Evolutionary conservation across 2,329 filamentous ascomycete genomes (phyloP).

Genomic region (Cryphonectria parasitica): DNA sequence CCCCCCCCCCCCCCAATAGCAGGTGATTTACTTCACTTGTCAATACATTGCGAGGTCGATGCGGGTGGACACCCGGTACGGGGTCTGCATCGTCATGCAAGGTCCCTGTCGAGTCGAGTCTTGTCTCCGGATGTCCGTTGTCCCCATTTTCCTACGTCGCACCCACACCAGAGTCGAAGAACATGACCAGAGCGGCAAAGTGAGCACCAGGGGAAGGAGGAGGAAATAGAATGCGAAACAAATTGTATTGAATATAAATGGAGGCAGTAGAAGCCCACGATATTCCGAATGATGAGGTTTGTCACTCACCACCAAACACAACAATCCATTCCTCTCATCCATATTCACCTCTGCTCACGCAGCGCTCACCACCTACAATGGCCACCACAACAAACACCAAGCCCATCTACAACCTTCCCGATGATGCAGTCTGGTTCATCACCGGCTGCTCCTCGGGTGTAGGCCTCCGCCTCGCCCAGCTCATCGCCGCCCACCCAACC

Average conservation of each 20-base stretch:
- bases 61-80: not conserved
- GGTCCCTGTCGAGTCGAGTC: not conserved
- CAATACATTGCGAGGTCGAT: not conserved
- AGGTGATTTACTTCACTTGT: too few relatives aligned
- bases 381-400: not conserved
- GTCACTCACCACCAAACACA: not conserved
- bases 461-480: constrained; percentile 34
- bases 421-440: constrained; percentile 45
- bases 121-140: not conserved
- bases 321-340: too few relatives aligned
- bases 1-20: too few relatives aligned
- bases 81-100: not conserved
- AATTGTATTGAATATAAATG: not conserved
- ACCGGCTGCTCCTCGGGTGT: constrained; percentile 40
- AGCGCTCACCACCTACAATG: not conserved
- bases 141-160: not conserved
- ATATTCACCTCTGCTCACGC: too few relatives aligned
- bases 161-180: not conserved
- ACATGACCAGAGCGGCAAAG: not conserved
- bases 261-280: not conserved
- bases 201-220: too few relatives aligned
- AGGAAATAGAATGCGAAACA: not conserved
- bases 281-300: not conserved
- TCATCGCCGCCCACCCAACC: constrained; percentile 32
- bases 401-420: constrained; percentile 33